Conservation (phyloP, 2,329 filamentous ascomycete species). For the Zarea fungicola region DNA sequence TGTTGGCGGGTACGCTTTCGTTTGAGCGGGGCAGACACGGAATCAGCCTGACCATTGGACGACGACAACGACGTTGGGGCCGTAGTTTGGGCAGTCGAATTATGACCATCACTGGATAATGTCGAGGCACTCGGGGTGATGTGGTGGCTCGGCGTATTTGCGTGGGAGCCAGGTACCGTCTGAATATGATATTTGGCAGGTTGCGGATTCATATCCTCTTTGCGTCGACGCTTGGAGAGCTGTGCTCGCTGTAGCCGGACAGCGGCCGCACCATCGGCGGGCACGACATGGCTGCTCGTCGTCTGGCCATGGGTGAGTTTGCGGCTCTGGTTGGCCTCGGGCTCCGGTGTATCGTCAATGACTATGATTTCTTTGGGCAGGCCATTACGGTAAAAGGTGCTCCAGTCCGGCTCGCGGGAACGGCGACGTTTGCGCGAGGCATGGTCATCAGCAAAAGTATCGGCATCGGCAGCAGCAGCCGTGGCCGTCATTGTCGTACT, state of each 20-base stretch:
- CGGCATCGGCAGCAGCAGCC: slow-evolving; percentile 21
- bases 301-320: slow-evolving; percentile 33
- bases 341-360: slow-evolving; percentile 68
- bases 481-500: slow-evolving; percentile 20
- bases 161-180: slow-evolving; percentile 59
- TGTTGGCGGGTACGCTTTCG: slow-evolving; percentile 82
- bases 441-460: slow-evolving; percentile 18
- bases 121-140: slow-evolving; percentile 64
- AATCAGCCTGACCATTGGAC: slow-evolving; percentile 58
- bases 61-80: slow-evolving; percentile 76
- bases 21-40: slow-evolving; percentile 72
- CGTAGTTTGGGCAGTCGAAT: slow-evolving; percentile 75
- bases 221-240: slow-evolving; percentile 70
- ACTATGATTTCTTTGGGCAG: slow-evolving; percentile 81
- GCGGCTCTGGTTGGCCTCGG: slow-evolving; percentile 39
- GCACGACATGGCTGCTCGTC: slow-evolving; percentile 25
- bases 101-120: slow-evolving; percentile 76
- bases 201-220: slow-evolving; percentile 46
- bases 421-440: slow-evolving; percentile 48
- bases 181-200: slow-evolving; percentile 58
- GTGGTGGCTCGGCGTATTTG: slow-evolving; percentile 63
- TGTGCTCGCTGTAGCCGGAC: slow-evolving; percentile 35
- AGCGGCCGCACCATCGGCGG: slow-evolving; percentile 20
- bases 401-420: slow-evolving; percentile 68
- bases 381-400: slow-evolving; percentile 76